Conservation (phyloP, 306 rosid species). For the Malus orientalis region DNA sequence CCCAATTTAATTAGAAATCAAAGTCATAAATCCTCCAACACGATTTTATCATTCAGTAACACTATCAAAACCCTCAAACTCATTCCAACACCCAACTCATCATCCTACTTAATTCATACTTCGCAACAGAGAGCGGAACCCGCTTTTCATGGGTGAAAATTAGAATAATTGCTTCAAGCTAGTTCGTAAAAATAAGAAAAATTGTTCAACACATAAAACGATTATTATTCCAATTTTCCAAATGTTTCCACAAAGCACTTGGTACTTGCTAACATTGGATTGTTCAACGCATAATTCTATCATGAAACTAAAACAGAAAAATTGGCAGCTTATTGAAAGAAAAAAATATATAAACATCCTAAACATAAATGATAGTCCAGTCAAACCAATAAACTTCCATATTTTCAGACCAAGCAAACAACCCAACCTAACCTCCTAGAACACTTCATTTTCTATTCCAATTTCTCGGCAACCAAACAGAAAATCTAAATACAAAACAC, state of each 20-base stretch:
- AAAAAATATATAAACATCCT: too few species aligned
- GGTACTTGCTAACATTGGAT: not conserved
- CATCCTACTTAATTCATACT: not conserved
- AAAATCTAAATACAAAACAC: not conserved
- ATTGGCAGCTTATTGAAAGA: too few species aligned
- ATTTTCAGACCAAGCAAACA: not conserved
- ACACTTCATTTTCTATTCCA: not conserved
- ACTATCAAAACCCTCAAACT: not conserved
- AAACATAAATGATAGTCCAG: not conserved
- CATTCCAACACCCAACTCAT: not conserved
- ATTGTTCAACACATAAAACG: not conserved
- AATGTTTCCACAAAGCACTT: constrained; percentile 6
- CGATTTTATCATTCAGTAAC: not conserved
- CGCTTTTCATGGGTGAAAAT: constrained; percentile 3
- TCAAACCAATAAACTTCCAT: not conserved
- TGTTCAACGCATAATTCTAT: not conserved
- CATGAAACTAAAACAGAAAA: too few species aligned
- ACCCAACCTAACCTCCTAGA: not conserved
- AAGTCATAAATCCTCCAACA: not conserved
- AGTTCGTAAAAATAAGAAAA: constrained; percentile 2
- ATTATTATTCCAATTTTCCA: constrained; percentile 11
- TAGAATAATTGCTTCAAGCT: constrained; percentile 19
- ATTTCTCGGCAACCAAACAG: constrained; percentile 7
- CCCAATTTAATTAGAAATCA: constrained; percentile 11
- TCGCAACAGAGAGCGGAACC: not conserved